Evolutionary conservation across 192 early-diverging fungal genomes (phyloP).

Genomic region (Backusella parvicylindrica): DNA sequence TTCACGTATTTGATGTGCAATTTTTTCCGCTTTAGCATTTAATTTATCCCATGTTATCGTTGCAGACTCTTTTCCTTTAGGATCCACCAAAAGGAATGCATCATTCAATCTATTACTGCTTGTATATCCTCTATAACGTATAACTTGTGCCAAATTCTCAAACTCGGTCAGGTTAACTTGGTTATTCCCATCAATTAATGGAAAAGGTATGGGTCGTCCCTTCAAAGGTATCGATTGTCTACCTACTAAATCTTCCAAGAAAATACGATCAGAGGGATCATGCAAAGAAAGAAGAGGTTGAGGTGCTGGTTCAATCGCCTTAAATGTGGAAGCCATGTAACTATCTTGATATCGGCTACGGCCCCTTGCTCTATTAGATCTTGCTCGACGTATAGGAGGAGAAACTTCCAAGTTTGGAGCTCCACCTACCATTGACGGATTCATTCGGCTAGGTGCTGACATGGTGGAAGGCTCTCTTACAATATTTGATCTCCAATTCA

Average conservation of each 20-base stretch:
- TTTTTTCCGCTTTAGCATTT: slow-evolving; percentile 64
- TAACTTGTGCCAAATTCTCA: slow-evolving; percentile 59
- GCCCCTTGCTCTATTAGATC: neutral
- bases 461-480: slow-evolving; percentile 8
- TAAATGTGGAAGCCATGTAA: slow-evolving; percentile 29
- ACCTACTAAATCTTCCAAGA: slow-evolving; percentile 41
- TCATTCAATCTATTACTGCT: slow-evolving; percentile 38
- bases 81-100: slow-evolving; percentile 69
- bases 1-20: slow-evolving; percentile 64
- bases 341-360: slow-evolving; percentile 26
- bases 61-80: slow-evolving; percentile 66
- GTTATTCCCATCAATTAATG: slow-evolving; percentile 28
- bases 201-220: slow-evolving; percentile 41
- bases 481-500: neutral
- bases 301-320: slow-evolving; percentile 32
- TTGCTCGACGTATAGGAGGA: neutral
- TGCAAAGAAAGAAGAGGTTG: slow-evolving; percentile 12
- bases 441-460: slow-evolving; percentile 8
- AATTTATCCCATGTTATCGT: slow-evolving; percentile 75
- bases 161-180: slow-evolving; percentile 50
- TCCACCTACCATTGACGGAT: neutral
- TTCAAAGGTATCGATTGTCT: slow-evolving; percentile 53
- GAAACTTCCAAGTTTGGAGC: neutral
- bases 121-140: slow-evolving; percentile 58
- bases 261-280: slow-evolving; percentile 15